Evolutionary conservation across 1,139 yeast species (phyloP).

Genomic region (Saccharomyces hybrid): DNA sequence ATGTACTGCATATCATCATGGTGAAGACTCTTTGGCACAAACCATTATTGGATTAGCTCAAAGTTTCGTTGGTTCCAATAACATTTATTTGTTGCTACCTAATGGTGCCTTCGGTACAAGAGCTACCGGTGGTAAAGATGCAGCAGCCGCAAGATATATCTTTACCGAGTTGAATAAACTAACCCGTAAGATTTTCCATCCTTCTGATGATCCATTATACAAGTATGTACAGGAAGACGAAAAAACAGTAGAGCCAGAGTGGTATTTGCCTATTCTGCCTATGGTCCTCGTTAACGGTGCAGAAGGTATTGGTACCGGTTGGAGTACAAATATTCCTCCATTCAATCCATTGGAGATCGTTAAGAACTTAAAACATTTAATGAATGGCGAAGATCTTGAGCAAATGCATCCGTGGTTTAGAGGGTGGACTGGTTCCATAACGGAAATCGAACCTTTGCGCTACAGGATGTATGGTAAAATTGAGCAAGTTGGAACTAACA

Average conservation of each 20-base stretch:
- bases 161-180: conserved; percentile 76
- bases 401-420: conserved; percentile 92
- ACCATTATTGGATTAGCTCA: conserved; percentile 94
- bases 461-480: conserved; percentile 73
- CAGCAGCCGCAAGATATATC: conserved; percentile 95
- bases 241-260: conserved; percentile 88
- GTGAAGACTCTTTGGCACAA: conserved; percentile 79
- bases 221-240: conserved; percentile 89
- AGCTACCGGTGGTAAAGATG: conserved; percentile 97
- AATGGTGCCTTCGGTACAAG: conserved; percentile 97
- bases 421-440: conserved; percentile 88
- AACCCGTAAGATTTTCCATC: conserved; percentile 69
- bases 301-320: conserved; percentile 99
- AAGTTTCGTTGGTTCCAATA: conserved; percentile 89
- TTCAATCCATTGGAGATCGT: conserved; percentile 84
- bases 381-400: conserved; percentile 63
- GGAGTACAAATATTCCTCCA: conserved; percentile 92
- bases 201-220: conserved; percentile 72
- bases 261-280: conserved; percentile 91
- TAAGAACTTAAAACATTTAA: conserved; percentile 58
- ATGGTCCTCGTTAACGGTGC: conserved; percentile 91
- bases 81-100: conserved; percentile 76
- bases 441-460: conserved; percentile 54
- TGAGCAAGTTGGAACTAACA: conserved; percentile 71
- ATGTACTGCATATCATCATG: conserved; percentile 93